A percentile compares a stretch with the other conserved stretches of the same genome.
Evolutionary conservation across 495 filamentous ascomycete genomes (phyloP).

Genomic region (Neurospora sp.): DNA sequence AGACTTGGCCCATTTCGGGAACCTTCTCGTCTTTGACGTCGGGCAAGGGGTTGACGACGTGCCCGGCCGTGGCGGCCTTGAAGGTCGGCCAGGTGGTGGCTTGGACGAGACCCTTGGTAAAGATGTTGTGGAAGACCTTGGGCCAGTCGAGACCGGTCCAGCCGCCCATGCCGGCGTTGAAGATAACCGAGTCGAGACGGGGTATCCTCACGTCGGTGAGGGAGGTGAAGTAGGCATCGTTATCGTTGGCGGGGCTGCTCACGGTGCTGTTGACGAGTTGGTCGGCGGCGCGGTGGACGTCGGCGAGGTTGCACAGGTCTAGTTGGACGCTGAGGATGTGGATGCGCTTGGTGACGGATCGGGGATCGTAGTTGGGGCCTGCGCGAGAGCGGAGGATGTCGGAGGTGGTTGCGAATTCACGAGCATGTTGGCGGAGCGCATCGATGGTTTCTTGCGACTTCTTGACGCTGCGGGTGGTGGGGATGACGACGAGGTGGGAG

Average conservation of each 20-base stretch:
- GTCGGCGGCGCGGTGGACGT: conserved; percentile 36
- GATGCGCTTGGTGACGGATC: conserved; percentile 35
- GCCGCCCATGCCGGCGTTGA: conserved; percentile 86
- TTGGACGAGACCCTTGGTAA: conserved; percentile 52
- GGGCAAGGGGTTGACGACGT: conserved; percentile 33
- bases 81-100: conserved; percentile 68
- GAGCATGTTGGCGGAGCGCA: conserved; percentile 43
- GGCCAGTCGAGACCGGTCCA: conserved; percentile 74
- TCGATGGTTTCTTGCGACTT: conserved; percentile 53
- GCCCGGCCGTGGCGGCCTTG: conserved; percentile 56
- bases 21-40: background rate
- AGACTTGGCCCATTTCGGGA: conserved; percentile 57
- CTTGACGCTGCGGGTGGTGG: conserved; percentile 50
- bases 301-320: conserved; percentile 45
- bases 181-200: conserved; percentile 67
- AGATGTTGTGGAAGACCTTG: conserved; percentile 44
- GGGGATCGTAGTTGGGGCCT: conserved; percentile 34
- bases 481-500: conserved; percentile 54
- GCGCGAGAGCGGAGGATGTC: conserved; percentile 25
- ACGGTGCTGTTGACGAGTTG: conserved; percentile 41
- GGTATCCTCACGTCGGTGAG: conserved; percentile 43
- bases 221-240: conserved; percentile 24
- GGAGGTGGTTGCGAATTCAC: conserved; percentile 28
- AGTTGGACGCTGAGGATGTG: conserved; percentile 47
- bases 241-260: conserved; percentile 20